Evolutionary conservation across 164 flowering plant species (phyloP).

Genomic region (Umbellularia californica): DNA sequence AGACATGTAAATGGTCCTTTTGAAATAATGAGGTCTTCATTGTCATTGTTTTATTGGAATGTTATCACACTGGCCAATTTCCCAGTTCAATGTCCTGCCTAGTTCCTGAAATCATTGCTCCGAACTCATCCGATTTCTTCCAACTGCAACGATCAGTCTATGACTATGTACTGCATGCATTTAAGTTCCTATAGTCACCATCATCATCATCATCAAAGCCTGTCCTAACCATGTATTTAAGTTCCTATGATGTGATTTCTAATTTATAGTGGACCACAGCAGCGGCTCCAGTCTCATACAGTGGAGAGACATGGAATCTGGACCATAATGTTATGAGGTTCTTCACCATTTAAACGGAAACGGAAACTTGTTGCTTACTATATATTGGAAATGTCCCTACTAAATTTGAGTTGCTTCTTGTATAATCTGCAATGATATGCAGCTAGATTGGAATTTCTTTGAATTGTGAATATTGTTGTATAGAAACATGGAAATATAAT

Average conservation of each 20-base stretch:
- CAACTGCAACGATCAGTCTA: neutral
- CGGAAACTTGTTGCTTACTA: too few species aligned
- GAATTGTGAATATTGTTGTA: too few species aligned
- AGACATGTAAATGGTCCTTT: neutral
- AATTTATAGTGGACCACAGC: neutral
- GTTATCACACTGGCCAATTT: neutral
- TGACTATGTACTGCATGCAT: neutral
- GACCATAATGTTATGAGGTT: neutral
- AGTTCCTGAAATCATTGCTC: neutral
- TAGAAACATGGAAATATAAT: too few species aligned
- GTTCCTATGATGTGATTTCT: neutral
- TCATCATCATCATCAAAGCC: too few species aligned
- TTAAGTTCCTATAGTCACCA: too few species aligned
- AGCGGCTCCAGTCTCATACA: neutral
- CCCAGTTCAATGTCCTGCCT: neutral
- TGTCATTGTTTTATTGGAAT: neutral
- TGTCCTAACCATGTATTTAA: too few species aligned
- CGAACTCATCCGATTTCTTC: neutral
- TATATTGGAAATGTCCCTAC: too few species aligned
- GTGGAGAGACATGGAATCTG: neutral
- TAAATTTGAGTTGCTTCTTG: too few species aligned
- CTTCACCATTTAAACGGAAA: too few species aligned
- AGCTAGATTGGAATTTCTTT: too few species aligned
- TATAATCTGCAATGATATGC: too few species aligned
- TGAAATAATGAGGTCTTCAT: too few species aligned